Base-by-base conservation (phyloP, 148 eudicot genomes). In the Agrostemma githago region DNA sequence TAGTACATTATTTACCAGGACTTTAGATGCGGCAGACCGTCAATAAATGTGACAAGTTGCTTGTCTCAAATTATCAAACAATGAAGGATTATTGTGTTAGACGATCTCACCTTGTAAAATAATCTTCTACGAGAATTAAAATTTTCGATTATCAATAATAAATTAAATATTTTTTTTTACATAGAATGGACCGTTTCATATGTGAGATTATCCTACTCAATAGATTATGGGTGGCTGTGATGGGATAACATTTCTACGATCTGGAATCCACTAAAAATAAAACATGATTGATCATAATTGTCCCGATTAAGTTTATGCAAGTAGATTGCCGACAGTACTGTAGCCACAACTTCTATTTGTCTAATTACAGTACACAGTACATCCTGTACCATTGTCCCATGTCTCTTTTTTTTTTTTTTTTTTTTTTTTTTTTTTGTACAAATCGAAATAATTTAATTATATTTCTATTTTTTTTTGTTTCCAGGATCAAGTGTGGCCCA, bases 401-500 rank as follows among this genome's bases (percentile, higher is more conserved):
- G 11, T 54, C n/a, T 57, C 20, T 3, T 14, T 57, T 14, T 57
- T 57, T 57, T 14, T 57, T 57, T 57, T 57, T 57, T 57, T 43
- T 2, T 43, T 5, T 43, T 43, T 43, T 7, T 43, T 7, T 7
- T 43, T 43, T 43, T 4, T 43, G 46, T 5, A 51, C 56, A 51
- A 7, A 26, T 26, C 34, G 1, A 26, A 26, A 26, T 26, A 51
- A 51, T 10, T 51, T 51, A 51, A 51, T 51, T 51, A 51, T 51
- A 51, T 51, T 51, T 3, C 14, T 8, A 51, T 51, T 51, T 0
- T 15, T 2, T 17, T 6, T 40, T 67, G 2, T 41, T 1, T 2
- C n/a, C 62, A 82, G 85, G 85, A 82, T 65, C 85, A 82, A 68
- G 74, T 80, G 60, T 82, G 85, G 85, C 85, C 85, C 14, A 82